Percentiles rank a stretch among this genome's conserved stretches.
Evolutionary conservation across 305 asterid genomes (phyloP).

Genomic region (Fraxinus sp.): DNA sequence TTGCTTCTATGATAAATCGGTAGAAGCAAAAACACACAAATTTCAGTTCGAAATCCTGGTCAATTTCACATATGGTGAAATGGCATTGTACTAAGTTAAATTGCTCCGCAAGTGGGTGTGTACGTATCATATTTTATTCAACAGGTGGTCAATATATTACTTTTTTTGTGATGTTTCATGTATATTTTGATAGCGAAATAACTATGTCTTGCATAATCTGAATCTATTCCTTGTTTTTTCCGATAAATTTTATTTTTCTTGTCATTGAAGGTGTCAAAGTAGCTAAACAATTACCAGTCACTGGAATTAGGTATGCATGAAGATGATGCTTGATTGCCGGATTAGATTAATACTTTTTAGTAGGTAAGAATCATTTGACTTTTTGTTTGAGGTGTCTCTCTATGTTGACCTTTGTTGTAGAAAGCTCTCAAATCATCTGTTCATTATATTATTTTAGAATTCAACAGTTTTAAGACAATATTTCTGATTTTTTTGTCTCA

Average conservation of each 20-base stretch:
- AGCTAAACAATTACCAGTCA: not conserved
- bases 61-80: not conserved
- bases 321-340: constrained; percentile 27
- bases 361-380: constrained; percentile 26
- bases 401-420: not conserved
- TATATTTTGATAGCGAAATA: constrained; percentile 3
- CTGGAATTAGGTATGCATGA: constrained; percentile 28
- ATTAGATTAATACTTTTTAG: constrained; percentile 11
- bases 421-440: not conserved
- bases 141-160: too few species aligned
- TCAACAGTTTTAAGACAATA: not conserved
- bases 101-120: not conserved
- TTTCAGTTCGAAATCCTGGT: not conserved
- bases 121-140: not conserved
- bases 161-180: not conserved
- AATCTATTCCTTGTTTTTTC: not conserved
- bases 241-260: not conserved
- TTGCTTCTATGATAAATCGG: not conserved
- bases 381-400: constrained; percentile 10
- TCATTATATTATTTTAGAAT: not conserved
- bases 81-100: not conserved
- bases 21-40: not conserved
- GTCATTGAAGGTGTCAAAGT: not conserved
- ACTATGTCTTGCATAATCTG: not conserved
- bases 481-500: not conserved